Conservation (phyloP, 345 rosid genomes). For the Eucalyptus urophylla region DNA sequence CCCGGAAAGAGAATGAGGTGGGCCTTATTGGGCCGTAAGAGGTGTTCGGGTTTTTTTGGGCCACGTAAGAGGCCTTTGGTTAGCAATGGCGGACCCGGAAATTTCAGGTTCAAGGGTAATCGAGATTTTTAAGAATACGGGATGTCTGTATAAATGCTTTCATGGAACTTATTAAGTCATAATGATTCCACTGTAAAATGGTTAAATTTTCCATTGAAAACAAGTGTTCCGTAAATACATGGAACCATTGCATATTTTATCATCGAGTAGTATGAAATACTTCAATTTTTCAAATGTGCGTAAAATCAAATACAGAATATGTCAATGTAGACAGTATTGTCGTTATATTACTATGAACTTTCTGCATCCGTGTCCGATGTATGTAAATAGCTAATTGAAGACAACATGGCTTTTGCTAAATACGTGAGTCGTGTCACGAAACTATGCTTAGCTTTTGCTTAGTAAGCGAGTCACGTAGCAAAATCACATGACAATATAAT, state of each 20-base stretch:
- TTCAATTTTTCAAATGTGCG: neutral
- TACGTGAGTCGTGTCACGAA: neutral
- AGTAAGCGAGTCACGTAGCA: neutral
- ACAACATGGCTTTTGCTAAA: neutral
- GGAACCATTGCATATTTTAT: neutral
- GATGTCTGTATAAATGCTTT: neutral
- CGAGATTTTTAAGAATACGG: neutral
- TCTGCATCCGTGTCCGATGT: rapidly evolving
- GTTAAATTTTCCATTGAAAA: neutral
- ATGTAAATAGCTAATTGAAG: neutral
- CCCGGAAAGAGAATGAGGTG: neutral
- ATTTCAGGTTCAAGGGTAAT: neutral
- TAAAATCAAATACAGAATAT: neutral
- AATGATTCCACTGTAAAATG: neutral
- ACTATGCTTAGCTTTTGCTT: neutral
- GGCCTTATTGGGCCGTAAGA: neutral
- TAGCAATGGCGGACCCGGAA: neutral
- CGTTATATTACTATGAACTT: neutral
- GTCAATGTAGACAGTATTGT: neutral
- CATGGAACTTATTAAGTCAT: neutral
- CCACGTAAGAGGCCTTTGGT: neutral
- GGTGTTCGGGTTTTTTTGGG: neutral
- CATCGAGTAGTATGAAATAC: neutral
- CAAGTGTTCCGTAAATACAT: neutral
- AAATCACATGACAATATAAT: neutral